These are phyloP conservation scores for Tolypocladium album DNA, from an alignment of 2,329 filamentous ascomycete genomes.

Conservation along the genomic window DNA sequence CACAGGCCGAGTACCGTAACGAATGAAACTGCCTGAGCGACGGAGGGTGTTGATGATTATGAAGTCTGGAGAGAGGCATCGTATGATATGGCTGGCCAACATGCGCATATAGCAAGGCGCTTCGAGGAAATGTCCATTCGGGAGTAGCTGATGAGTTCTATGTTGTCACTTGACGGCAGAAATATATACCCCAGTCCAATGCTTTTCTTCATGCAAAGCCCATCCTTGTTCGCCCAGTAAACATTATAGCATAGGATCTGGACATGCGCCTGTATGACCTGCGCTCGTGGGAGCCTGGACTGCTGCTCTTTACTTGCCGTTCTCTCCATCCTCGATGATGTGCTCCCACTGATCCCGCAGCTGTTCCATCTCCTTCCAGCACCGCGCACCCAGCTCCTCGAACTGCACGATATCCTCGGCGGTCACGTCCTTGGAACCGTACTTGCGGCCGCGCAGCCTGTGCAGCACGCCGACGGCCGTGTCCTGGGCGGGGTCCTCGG, in stretches of 20 bases:
- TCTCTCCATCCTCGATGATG: slow-evolving; percentile 10
- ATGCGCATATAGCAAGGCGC: neutral
- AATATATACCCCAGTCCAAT: neutral
- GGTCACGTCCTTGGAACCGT: slow-evolving; percentile 46
- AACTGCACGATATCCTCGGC: slow-evolving; percentile 50
- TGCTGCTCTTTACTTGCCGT: neutral
- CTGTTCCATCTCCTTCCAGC: slow-evolving; percentile 63
- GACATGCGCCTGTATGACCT: neutral
- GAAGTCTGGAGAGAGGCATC: neutral
- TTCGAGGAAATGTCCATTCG: neutral
- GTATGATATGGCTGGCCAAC: neutral
- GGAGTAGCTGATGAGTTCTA: neutral
- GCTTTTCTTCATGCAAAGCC: too few relatives aligned
- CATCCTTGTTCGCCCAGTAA: neutral
- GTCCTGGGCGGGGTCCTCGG: slow-evolving; percentile 36
- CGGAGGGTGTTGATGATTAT: neutral
- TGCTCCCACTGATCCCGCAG: slow-evolving; percentile 57
- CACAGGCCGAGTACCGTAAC: neutral
- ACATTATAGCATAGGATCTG: neutral
- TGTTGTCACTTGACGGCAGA: neutral
- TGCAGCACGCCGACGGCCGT: slow-evolving; percentile 33
- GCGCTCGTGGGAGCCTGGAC: neutral
- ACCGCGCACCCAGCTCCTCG: slow-evolving; percentile 46
- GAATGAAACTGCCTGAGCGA: neutral
- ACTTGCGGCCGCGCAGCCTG: slow-evolving; percentile 47